Evolutionary conservation across 1,139 yeast genomes (phyloP).

Genomic region (Ashbya aceris): DNA sequence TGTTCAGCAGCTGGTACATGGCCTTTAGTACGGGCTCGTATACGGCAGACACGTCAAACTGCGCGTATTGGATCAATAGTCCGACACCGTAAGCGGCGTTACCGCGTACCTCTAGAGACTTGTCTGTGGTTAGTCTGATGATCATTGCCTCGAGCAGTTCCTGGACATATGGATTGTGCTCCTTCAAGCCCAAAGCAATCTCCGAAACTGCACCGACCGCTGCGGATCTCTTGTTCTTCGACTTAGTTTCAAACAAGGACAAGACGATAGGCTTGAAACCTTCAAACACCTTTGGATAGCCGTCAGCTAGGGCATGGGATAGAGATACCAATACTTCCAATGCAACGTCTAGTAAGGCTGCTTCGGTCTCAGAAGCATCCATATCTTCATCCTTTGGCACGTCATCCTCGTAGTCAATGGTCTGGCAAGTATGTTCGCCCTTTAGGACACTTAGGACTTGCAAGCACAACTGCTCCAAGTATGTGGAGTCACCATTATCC

Average conservation of each 20-base stretch:
- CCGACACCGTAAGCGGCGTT: slow-evolving; percentile 97
- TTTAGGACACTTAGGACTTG: slow-evolving; percentile 64
- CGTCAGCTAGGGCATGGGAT: slow-evolving; percentile 58
- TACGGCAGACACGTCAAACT: slow-evolving; percentile 49
- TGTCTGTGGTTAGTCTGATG: slow-evolving; percentile 62
- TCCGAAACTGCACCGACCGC: slow-evolving; percentile 90
- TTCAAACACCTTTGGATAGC: slow-evolving; percentile 61
- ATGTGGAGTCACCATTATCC: slow-evolving; percentile 49
- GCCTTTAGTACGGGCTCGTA: slow-evolving; percentile 66
- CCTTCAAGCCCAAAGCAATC: slow-evolving; percentile 67
- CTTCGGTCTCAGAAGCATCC: slow-evolving; percentile 82
- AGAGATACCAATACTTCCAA: slow-evolving; percentile 76
- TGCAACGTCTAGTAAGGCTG: slow-evolving; percentile 74
- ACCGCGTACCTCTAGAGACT: slow-evolving; percentile 83
- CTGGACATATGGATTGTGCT: slow-evolving; percentile 55
- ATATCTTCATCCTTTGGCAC: slow-evolving; percentile 42
- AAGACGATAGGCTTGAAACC: slow-evolving; percentile 63
- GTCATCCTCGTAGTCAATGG: slow-evolving; percentile 48
- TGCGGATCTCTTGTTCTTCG: slow-evolving; percentile 68
- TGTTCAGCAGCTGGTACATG: slow-evolving; percentile 68
- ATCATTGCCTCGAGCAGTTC: slow-evolving; percentile 64
- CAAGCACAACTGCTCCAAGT: slow-evolving; percentile 58
- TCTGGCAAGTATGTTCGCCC: slow-evolving; percentile 78
- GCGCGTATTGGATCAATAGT: slow-evolving; percentile 54
- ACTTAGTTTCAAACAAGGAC: slow-evolving; percentile 52